Percentiles rank a stretch among this genome's conserved stretches.
These are phyloP conservation scores for Verticillium tricorpus DNA, from an alignment of 2,329 filamentous ascomycete species.

Conservation along the genomic window DNA sequence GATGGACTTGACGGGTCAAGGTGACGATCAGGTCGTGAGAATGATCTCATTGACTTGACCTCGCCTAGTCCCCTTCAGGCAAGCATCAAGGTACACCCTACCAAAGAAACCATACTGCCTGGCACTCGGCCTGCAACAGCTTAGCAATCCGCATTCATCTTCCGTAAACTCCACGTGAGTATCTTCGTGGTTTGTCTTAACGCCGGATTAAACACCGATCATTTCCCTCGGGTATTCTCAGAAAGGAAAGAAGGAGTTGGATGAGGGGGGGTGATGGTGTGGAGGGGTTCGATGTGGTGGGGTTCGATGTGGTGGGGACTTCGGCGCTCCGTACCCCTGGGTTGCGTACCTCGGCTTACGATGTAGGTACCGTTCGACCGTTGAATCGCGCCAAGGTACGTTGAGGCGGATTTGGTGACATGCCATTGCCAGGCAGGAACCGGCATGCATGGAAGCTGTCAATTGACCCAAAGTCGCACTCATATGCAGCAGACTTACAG, in stretches of 20 bases:
- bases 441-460: not conserved
- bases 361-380: not conserved
- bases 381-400: not conserved
- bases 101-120: too few species aligned
- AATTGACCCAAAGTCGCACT: too few species aligned
- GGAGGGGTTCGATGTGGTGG: not conserved
- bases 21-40: not conserved
- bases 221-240: not conserved
- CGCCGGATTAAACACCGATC: not conserved
- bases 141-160: not conserved
- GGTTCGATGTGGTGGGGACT: not conserved
- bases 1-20: not conserved
- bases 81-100: not conserved
- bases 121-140: not conserved
- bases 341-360: not conserved
- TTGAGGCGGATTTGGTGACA: not conserved
- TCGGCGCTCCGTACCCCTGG: not conserved
- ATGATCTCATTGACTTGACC: constrained; percentile 1
- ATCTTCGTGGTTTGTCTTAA: not conserved
- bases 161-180: not conserved
- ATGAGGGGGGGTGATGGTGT: not conserved
- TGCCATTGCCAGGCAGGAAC: not conserved
- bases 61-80: not conserved
- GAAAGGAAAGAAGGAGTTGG: not conserved
- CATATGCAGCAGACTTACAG: not conserved